These are phyloP conservation scores for Fusarium brachygibbosum DNA, from an alignment of 2,329 filamentous ascomycete genomes.

Conservation along the genomic window DNA sequence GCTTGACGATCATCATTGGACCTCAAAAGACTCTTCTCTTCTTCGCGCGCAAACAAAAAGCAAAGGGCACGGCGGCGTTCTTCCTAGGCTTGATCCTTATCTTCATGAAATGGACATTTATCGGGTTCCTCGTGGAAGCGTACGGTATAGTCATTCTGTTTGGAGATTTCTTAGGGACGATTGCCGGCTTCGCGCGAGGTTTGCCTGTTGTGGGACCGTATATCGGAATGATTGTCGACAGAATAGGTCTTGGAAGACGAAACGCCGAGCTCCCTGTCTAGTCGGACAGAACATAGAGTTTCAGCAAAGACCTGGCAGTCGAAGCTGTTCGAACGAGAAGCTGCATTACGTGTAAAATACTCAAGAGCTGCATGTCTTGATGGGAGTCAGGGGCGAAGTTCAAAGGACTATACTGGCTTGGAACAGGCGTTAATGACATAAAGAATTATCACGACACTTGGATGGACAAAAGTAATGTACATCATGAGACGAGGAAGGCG, in stretches of 20 bases:
- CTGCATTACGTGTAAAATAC: constrained; percentile 14
- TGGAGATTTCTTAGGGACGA: constrained; percentile 95
- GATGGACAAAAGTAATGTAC: constrained; percentile 28
- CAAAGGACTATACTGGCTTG: constrained; percentile 36
- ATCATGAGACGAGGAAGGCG: constrained; percentile 23
- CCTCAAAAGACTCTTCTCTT: constrained; percentile 91
- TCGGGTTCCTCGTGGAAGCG: constrained; percentile 90
- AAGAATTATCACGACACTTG: constrained; percentile 22
- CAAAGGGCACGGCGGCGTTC: constrained; percentile 92
- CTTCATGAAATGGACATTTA: constrained; percentile 88
- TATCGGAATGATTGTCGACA: constrained; percentile 80
- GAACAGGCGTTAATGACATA: constrained; percentile 46
- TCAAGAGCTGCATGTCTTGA: constrained; percentile 24
- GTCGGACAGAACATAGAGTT: constrained; percentile 40
- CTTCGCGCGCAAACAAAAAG: constrained; percentile 94
- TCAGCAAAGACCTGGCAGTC: background rate
- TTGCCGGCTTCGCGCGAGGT: constrained; percentile 87
- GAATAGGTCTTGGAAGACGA: constrained; percentile 75
- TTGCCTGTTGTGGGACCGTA: constrained; percentile 89
- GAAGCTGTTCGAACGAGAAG: background rate
- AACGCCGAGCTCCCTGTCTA: constrained; percentile 85
- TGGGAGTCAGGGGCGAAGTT: constrained; percentile 38
- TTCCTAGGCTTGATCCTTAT: constrained; percentile 86
- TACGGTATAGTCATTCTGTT: constrained; percentile 96
- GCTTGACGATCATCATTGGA: constrained; percentile 95